These are phyloP conservation scores for Colletotrichum agaves DNA, from an alignment of 2,329 filamentous ascomycete genomes.

Conservation along the genomic window DNA sequence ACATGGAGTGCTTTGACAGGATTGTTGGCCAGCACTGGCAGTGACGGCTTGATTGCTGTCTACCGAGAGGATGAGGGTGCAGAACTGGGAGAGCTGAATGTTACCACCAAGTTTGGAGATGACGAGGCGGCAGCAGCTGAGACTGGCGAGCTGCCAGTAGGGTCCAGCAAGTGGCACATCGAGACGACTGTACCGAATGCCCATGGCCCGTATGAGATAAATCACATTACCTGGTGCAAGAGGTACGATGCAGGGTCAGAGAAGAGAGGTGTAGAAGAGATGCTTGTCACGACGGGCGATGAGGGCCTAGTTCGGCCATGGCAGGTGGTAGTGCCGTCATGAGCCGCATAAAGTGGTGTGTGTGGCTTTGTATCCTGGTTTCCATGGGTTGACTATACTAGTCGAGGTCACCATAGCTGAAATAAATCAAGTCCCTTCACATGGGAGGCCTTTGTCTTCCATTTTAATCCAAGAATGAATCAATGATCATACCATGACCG, in stretches of 20 bases:
- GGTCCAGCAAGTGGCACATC: conserved; percentile 70
- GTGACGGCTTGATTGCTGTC: conserved; percentile 83
- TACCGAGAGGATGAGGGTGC: conserved; percentile 70
- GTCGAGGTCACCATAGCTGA: too few species aligned
- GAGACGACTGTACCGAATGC: conserved; percentile 76
- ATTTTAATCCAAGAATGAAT: too few species aligned
- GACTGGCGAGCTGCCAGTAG: conserved; percentile 1
- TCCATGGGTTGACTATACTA: too few species aligned
- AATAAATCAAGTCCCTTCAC: too few species aligned
- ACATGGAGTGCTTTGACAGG: conserved; percentile 85
- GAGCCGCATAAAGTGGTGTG: neutral
- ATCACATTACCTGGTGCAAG: conserved; percentile 89
- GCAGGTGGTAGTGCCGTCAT: conserved; percentile 59
- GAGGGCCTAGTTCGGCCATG: conserved; percentile 90
- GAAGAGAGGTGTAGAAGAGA: conserved; percentile 74
- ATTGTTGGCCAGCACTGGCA: conserved; percentile 86
- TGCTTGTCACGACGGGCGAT: conserved; percentile 91
- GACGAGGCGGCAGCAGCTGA: conserved; percentile 40
- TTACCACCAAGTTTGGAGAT: conserved; percentile 38
- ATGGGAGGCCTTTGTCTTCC: too few species aligned
- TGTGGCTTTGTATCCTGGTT: too few species aligned
- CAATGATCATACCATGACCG: too few species aligned
- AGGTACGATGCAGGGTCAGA: conserved; percentile 74
- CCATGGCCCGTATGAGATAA: conserved; percentile 94
- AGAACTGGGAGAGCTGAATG: neutral